Evolutionary conservation across 2,329 filamentous ascomycete species (phyloP), one percentile per base, ranked within the genome.

Genomic region (Lasiodiplodia sp.): DNA sequence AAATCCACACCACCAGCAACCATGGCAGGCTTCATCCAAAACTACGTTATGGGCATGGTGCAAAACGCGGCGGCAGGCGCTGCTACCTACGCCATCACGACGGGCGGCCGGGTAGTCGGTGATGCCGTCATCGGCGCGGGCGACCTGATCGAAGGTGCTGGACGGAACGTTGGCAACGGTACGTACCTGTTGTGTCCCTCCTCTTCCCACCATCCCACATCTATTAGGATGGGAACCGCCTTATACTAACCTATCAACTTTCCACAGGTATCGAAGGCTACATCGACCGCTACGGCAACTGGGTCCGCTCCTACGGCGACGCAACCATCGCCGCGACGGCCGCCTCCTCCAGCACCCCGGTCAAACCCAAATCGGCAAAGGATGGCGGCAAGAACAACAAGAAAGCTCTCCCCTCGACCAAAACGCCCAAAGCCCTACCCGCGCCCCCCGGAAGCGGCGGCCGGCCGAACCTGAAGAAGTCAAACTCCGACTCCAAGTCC

Each of bases 221-320:
- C 55, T n/a, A 7, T 57, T 21, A n/a, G 37, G 18, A 34, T 49
- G 25, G 21, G 4, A 53, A 16, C 34, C 7, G 1, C 51, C 14
- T 53, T 12, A 44, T 11, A 47, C 44, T 47, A 52, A 25, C 47
- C n/a, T 11, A 8, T n/a, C n/a, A 40, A 25, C 18, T 23, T 44
- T 3, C 40, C 44, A 5, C 37, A 68, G 67, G 52, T 25, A 47
- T 68, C 52, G 67, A 68, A 68, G 67, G 67, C 60, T 68, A 57
- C 67, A 68, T 68, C 58, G 67, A 68, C 52, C 58, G 60, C 58
- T 68, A 68, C 67, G 67, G 67, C 52, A 68, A 68, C 58, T 68
- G 67, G 67, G 65, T 68, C 58, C 58, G 60, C 16, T 51, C 58
- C 38, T 68, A 68, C 51, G 67, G 67, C 67, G 60, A 68, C 60